Conservation (phyloP, 805 yeast genomes). For the Lachancea waltii region DNA sequence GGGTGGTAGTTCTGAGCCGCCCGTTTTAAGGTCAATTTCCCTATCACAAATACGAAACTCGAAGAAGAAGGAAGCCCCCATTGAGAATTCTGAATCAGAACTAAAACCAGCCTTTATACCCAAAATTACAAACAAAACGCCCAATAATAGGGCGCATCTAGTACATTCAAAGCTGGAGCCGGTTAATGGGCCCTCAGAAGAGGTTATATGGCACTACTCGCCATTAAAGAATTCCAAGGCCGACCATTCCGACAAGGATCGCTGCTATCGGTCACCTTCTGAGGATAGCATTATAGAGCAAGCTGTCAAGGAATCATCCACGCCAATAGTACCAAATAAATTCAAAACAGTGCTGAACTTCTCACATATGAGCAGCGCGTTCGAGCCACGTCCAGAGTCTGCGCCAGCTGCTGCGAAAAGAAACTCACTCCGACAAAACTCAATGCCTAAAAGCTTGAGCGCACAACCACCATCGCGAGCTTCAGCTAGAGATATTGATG, state of each 20-base stretch:
- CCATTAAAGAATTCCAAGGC: slow-evolving; percentile 17
- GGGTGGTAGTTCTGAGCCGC: slow-evolving; percentile 8
- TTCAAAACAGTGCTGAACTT: slow-evolving; percentile 25
- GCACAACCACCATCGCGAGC: slow-evolving; percentile 1
- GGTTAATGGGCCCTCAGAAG: slow-evolving; percentile 19
- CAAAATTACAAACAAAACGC: slow-evolving; percentile 2
- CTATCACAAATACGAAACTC: slow-evolving; percentile 28
- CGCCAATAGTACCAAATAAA: slow-evolving; percentile 26
- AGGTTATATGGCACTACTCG: slow-evolving; percentile 30
- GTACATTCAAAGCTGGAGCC: neutral
- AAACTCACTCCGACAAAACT: slow-evolving; percentile 3
- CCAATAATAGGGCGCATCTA: neutral
- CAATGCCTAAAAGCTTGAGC: neutral
- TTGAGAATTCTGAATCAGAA: slow-evolving; percentile 7
- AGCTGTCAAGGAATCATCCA: slow-evolving; percentile 21
- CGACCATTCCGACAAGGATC: slow-evolving; percentile 7
- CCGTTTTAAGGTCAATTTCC: slow-evolving; percentile 25
- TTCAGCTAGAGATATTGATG: slow-evolving; percentile 27
- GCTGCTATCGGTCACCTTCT: slow-evolving; percentile 3
- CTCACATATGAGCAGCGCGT: slow-evolving; percentile 15
- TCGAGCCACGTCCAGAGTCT: neutral
- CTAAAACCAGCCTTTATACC: slow-evolving; percentile 4
- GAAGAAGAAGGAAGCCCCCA: slow-evolving; percentile 6
- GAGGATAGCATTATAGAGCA: slow-evolving; percentile 5
- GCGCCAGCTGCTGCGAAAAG: neutral